Evolutionary conservation across 768 basidiomycete species (phyloP), one percentile per base, ranked within the genome.

Genomic region (Crucibulum laeve): DNA sequence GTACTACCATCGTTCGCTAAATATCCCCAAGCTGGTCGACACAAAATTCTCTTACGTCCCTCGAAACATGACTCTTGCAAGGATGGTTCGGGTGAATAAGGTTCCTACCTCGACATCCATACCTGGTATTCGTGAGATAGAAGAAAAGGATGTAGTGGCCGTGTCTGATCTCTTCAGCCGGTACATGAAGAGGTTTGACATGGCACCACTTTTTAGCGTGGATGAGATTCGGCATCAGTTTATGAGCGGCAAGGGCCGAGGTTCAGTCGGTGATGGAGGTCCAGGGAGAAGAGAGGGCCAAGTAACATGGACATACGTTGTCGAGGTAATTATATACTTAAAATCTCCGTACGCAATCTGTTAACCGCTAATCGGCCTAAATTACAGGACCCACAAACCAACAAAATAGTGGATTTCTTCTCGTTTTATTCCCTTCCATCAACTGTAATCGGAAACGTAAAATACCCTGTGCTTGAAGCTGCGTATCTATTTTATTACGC

Each of bases 401-500:
- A 86, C 46, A 75, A 76, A 48, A 84, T 99, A 54, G 97, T 95
- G 1, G 96, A 99, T 65, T 88, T 94, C 58, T 86, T 97, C 65
- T 94, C 95, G 6, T 95, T 98, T 71, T 99, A 96, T 63, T 89
- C 89, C 11, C 80, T 99, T 18, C 95, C 96, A 0, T 98, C 95
- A 4, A 88, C 91, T 1, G 82, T 98, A 48, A 91, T 98, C 59
- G 76, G 80, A 41, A 81, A 80, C 52, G 48, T 71, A n/a, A 87
- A 83, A 51, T 67, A 92, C 57, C 71, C 76, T 15, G 55, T 80
- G 22, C 77, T 99, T 30, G 84, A 99, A 52, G 95, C 94, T 0
- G 95, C 91, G 8, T 99, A 98, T 65, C 73, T 97, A 18, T 98
- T 80, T 64, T 98, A 97, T 67, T 98, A 98, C 57, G 96, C 91